Evolutionary conservation across 192 early-diverging fungal species (phyloP), one percentile per base, ranked within the genome.

Genomic region (Mortierella antarctica): DNA sequence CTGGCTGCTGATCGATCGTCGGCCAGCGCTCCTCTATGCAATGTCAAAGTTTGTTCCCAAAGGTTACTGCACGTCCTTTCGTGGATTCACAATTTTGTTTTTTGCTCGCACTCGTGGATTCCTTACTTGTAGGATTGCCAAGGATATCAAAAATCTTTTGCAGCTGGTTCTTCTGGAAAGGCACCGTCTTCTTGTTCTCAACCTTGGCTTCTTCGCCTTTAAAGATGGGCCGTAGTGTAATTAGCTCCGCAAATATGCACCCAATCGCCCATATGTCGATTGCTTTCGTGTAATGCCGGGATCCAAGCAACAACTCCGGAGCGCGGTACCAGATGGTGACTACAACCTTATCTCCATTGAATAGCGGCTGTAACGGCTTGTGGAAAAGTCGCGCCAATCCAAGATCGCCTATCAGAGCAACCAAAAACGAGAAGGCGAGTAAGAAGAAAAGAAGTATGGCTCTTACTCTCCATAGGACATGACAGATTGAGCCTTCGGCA

Each of bases 291-390:
- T 99, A 99, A 71, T 89, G 90, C n/a, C 92, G 84, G 2, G 92
- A 91, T 12, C 97, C 96, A 2, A 98, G 85, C 42, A 99, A 81
- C 21, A 99, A 77, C 75, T 98, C 96, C 0, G 97, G 97, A 1
- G 96, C 92, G 10, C 97, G 91, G 84, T 99, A 99, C 97, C 97
- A 99, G 46, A 98, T 91, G 0, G 97, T 99, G 7, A 99, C 96
- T 21, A 99, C 93, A 2, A 94, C 91, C 68, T 93, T 92, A 69
- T 93, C 96, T 1, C 92, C 92, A 31, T 89, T 94, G 47, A 94
- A 97, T 72, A 97, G 85, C 0, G 94, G 92, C 57, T 90, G 86
- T 15, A 91, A 73, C 17, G 96, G 95, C 23, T 88, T 82, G 47
- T 91, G 87, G 67, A 93, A 96, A 48, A 92, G 81, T 14, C 96